phyloP scores from a whole-genome alignment of 2,329 filamentous ascomycete species.

The Stagonosporopsis chrysanthemi region DNA sequence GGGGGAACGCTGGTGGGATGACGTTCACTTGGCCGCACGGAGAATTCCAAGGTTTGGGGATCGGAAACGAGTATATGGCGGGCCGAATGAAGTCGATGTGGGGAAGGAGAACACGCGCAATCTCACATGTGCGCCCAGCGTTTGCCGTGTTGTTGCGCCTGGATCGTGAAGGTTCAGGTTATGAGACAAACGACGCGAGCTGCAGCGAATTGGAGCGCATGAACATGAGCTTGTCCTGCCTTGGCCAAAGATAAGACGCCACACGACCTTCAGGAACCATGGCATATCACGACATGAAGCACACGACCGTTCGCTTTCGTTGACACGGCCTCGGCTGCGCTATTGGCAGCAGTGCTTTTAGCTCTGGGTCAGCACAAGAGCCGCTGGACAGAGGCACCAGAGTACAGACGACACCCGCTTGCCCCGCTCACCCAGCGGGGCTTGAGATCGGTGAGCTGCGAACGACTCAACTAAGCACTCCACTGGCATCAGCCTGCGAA shows the following conservation, averaged over 20 bases:
- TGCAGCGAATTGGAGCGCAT: conserved; percentile 14
- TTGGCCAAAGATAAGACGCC: conserved; percentile 20
- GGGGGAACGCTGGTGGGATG: conserved; percentile 19
- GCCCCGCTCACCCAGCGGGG: conserved; percentile 16
- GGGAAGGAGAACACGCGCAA: conserved; percentile 16
- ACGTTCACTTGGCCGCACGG: conserved; percentile 17
- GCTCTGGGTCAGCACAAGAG: conserved; percentile 11
- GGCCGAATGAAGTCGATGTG: conserved; percentile 16
- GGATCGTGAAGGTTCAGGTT: conserved; percentile 16
- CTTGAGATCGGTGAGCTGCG: conserved; percentile 8
- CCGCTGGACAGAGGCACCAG: conserved; percentile 1
- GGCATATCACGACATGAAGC: conserved; percentile 8
- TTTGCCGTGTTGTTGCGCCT: conserved; percentile 13
- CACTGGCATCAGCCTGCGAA: neutral
- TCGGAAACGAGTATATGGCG: conserved; percentile 13
- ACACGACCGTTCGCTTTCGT: conserved; percentile 1
- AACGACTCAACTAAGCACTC: conserved; percentile 1
- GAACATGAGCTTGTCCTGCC: conserved; percentile 16
- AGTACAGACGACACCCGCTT: conserved; percentile 6
- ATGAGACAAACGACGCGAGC: conserved; percentile 19
- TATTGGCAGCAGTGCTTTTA: neutral
- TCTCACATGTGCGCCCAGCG: conserved; percentile 18
- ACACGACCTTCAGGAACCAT: conserved; percentile 12
- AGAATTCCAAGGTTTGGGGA: conserved; percentile 18
- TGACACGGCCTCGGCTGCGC: conserved; percentile 3